Evolutionary conservation across 768 basidiomycete species (phyloP).

Genomic region (Lactarius hengduanensis): DNA sequence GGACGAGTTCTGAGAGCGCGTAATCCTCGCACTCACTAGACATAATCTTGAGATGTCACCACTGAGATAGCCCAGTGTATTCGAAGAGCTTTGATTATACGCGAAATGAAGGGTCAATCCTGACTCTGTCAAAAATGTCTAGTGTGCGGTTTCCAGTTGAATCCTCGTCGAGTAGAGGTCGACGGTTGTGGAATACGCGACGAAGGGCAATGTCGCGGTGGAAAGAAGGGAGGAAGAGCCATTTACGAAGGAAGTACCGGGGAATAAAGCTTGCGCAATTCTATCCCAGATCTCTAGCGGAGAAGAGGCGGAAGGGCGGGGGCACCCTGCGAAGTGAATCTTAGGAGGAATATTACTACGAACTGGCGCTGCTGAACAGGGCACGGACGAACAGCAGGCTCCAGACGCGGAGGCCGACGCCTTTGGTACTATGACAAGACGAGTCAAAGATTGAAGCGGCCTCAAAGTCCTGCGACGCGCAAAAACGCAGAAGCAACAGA

Average conservation of each 20-base stretch:
- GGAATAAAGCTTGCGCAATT: slow-evolving; percentile 60
- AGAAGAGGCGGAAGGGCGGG: slow-evolving; percentile 60
- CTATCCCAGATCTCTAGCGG: slow-evolving; percentile 69
- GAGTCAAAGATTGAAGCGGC: slow-evolving; percentile 60
- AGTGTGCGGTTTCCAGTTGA: slow-evolving; percentile 56
- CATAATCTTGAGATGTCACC: slow-evolving; percentile 65
- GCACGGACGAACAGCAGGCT: slow-evolving; percentile 44
- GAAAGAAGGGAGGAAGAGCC: slow-evolving; percentile 64
- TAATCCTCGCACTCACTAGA: slow-evolving; percentile 50
- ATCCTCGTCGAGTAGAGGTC: slow-evolving; percentile 68
- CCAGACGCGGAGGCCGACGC: slow-evolving; percentile 47
- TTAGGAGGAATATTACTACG: slow-evolving; percentile 31
- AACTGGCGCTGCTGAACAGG: not conserved
- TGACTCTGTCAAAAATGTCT: slow-evolving; percentile 66
- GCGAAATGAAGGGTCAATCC: slow-evolving; percentile 61
- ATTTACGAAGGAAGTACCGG: slow-evolving; percentile 64
- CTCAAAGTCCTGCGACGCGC: slow-evolving; percentile 51
- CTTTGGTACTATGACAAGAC: slow-evolving; percentile 50
- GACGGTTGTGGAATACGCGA: slow-evolving; percentile 62
- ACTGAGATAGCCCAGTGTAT: slow-evolving; percentile 72
- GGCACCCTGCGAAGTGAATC: slow-evolving; percentile 53
- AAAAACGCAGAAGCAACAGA: not conserved
- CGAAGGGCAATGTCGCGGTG: slow-evolving; percentile 64
- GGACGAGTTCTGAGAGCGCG: slow-evolving; percentile 56
- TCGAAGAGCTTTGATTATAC: slow-evolving; percentile 54